Percentiles rank a stretch among this genome's conserved stretches.
Evolutionary conservation across 331 rosid species (phyloP).

Genomic region (Arachis monticola): DNA sequence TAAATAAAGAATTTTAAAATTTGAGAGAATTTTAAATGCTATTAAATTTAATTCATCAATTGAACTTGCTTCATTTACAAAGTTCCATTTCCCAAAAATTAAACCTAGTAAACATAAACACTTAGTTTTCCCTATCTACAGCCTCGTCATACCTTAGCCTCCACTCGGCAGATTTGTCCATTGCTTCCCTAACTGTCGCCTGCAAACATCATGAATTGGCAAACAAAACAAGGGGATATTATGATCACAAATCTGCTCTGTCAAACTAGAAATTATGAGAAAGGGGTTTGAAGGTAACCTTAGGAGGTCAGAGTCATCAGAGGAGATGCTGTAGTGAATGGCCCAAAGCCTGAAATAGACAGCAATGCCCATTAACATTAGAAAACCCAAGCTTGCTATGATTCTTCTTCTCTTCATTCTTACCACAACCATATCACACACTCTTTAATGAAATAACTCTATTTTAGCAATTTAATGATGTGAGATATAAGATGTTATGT

Average conservation of each 20-base stretch:
- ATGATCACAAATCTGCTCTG: no score
- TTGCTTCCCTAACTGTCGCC: constrained; percentile 85
- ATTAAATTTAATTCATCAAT: no score
- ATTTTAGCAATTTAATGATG: no score
- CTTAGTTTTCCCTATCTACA: constrained; percentile 48
- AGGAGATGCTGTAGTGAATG: constrained; percentile 61
- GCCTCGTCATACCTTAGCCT: constrained; percentile 74
- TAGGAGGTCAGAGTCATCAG: constrained; percentile 62
- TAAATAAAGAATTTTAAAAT: no score
- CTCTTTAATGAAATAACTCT: neutral
- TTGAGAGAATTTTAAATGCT: no score
- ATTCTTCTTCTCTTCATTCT: constrained; percentile 49
- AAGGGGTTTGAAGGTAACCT: constrained; percentile 47
- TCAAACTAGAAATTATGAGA: no score
- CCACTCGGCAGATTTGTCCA: constrained; percentile 98
- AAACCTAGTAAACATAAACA: constrained; percentile 34
- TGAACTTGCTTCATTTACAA: no score
- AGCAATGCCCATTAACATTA: constrained; percentile 68
- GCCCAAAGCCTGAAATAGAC: constrained; percentile 78
- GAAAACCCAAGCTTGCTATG: constrained; percentile 51
- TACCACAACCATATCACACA: constrained; percentile 21
- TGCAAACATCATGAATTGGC: constrained; percentile 32
- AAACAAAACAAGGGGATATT: no score
- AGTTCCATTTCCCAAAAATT: no score
- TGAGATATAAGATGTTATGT: no score